phyloP scores from a whole-genome alignment of 1,284 basidiomycete genomes.

The Ceratobasidium sp. region DNA sequence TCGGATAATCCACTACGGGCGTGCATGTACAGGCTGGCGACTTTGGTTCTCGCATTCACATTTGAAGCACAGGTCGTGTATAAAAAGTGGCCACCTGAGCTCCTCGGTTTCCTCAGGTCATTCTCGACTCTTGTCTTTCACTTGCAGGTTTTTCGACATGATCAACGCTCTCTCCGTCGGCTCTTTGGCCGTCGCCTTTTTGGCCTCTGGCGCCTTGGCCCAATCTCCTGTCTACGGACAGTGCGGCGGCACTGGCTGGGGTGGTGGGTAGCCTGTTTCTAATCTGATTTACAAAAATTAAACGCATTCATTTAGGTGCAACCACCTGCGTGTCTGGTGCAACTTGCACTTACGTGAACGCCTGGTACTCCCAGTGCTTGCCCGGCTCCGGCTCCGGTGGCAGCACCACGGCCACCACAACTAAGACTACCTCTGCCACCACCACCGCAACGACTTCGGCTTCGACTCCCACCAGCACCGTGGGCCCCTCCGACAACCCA shows the following conservation, averaged over 20 bases:
- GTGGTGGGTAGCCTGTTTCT: conserved; percentile 3
- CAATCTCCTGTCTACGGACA: conserved; percentile 36
- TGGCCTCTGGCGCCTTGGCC: conserved; percentile 35
- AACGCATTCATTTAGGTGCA: neutral
- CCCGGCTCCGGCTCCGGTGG: conserved; percentile 46
- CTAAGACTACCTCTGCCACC: neutral
- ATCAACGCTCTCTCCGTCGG: conserved; percentile 27
- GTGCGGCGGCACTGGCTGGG: conserved; percentile 38
- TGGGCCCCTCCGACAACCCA: conserved; percentile 31
- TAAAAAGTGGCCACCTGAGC: neutral
- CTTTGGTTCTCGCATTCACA: neutral
- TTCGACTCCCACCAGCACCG: conserved; percentile 17
- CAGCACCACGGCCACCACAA: conserved; percentile 7
- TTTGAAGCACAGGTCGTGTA: conserved; percentile 4
- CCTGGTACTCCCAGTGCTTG: conserved; percentile 66
- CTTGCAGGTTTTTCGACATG: conserved; percentile 17
- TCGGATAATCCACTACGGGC: conserved; percentile 27
- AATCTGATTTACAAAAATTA: too few species aligned
- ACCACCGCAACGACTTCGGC: neutral
- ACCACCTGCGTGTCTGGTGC: conserved; percentile 27
- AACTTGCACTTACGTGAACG: conserved; percentile 54
- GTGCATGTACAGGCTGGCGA: neutral
- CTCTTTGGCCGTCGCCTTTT: conserved; percentile 31
- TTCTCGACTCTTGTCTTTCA: conserved; percentile 5
- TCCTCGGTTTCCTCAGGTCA: conserved; percentile 10